Conservation (phyloP, 2,329 filamentous ascomycete species). For the Penicillium fuscoglaucum region DNA sequence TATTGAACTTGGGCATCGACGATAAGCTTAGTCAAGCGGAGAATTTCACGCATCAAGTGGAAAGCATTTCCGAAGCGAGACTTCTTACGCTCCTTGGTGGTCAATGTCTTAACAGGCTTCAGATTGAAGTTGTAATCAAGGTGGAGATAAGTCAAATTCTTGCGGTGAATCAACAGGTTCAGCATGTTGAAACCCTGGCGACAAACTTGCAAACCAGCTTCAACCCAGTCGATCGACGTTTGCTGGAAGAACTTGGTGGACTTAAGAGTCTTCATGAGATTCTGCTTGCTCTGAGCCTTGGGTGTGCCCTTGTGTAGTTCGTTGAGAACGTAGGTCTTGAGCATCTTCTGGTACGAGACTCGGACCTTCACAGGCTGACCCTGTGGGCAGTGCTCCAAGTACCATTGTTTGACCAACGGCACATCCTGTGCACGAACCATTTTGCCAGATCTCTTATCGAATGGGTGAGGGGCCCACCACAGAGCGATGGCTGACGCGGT, state of each 20-base stretch:
- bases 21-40: constrained; percentile 93
- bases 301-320: constrained; percentile 94
- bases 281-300: constrained; percentile 94
- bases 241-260: constrained; percentile 99
- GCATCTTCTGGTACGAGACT: constrained; percentile 95
- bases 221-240: constrained; percentile 98
- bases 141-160: constrained; percentile 97
- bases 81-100: constrained; percentile 99
- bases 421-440: constrained; percentile 99
- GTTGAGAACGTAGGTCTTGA: constrained; percentile 95
- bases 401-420: constrained; percentile 96
- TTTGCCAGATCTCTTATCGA: constrained; percentile 86
- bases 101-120: constrained; percentile 97
- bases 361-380: constrained; percentile 94
- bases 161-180: constrained; percentile 94
- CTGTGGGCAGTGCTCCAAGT: constrained; percentile 89
- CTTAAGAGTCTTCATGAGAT: constrained; percentile 84
- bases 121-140: constrained; percentile 99
- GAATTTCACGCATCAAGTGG: constrained; percentile 96
- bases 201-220: constrained; percentile 96
- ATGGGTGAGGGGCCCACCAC: constrained; percentile 98
- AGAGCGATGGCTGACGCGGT: constrained; percentile 88
- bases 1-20: constrained; percentile 99
- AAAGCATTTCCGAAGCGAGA: constrained; percentile 98
- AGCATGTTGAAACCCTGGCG: constrained; percentile 99